Percentiles rank a stretch among this genome's conserved stretches.
Conservation (phyloP, 306 rosid genomes). For the Macrotyloma uniflorum region DNA sequence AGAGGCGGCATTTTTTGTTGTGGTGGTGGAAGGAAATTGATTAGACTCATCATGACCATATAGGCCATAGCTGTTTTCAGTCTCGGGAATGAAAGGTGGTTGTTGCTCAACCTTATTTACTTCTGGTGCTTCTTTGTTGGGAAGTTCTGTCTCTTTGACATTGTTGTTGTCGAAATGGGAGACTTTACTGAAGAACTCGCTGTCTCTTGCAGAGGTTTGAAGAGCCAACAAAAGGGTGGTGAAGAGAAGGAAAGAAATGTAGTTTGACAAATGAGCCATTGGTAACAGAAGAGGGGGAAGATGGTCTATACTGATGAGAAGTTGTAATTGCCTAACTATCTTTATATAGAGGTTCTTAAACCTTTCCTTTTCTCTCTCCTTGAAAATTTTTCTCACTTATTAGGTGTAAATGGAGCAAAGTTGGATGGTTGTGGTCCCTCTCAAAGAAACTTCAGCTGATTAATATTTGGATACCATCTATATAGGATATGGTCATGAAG, state of each 20-base stretch:
- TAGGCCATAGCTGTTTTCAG: slow-evolving; percentile 74
- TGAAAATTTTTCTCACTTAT: slow-evolving; percentile 40
- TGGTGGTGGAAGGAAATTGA: slow-evolving; percentile 49
- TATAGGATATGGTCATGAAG: background rate
- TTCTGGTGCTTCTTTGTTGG: slow-evolving; percentile 42
- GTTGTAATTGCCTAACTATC: slow-evolving; percentile 4
- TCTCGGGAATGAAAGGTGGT: slow-evolving; percentile 66
- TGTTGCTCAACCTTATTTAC: slow-evolving; percentile 53
- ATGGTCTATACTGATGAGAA: slow-evolving; percentile 20
- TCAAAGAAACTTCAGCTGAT: slow-evolving; percentile 28
- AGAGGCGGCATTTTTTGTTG: background rate
- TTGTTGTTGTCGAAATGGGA: slow-evolving; percentile 45
- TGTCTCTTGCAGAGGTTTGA: slow-evolving; percentile 70
- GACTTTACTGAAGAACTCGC: slow-evolving; percentile 85
- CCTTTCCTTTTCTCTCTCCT: background rate
- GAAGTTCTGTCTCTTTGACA: slow-evolving; percentile 48
- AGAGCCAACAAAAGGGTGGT: slow-evolving; percentile 53
- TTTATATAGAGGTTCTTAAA: slow-evolving; percentile 43
- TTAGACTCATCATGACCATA: slow-evolving; percentile 74
- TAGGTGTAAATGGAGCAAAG: slow-evolving; percentile 55
- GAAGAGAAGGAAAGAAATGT: slow-evolving; percentile 46
- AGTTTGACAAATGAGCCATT: slow-evolving; percentile 59
- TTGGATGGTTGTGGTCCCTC: slow-evolving; percentile 66
- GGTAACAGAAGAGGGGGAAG: slow-evolving; percentile 14
- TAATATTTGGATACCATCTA: background rate